Evolutionary conservation across 2,329 filamentous ascomycete genomes (phyloP), one percentile per base, ranked within the genome.

Genomic region (Helminthosporium solani): DNA sequence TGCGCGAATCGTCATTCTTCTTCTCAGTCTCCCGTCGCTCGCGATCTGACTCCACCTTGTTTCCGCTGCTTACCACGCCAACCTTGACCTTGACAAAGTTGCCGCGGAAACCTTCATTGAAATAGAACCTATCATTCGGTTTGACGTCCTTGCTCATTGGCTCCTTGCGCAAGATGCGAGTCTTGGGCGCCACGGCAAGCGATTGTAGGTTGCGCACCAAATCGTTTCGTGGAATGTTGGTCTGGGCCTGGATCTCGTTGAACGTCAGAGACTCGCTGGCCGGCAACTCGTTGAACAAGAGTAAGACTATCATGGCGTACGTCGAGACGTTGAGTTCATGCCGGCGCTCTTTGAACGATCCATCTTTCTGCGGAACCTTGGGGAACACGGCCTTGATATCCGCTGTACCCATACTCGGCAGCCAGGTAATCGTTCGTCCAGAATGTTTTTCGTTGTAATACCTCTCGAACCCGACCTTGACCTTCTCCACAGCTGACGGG

Each of bases 241-340:
- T 96, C 56, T 80, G 79, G 5, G 82, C 84, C 64, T 94, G 87
- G 21, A 97, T 94, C 52, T 96, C 88, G 44, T 94, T 87, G 46
- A 79, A 83, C 0, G 76, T 81, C 7, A 85, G 64, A 16, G 69
- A 74, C 42, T 77, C 68, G 23, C 73, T 75, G 0, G 72, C 58
- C 2, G 74, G 68, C 0, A 95, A 62, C 30, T 92, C 84, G 61
- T 97, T 97, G 78, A 97, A 99, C 0, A 96, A 81, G 35, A 95
- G 70, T 16, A 99, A 72, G 19, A 97, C 84, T 16, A 96, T 75
- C 88, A 97, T 96, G 59, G 85, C 90, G 66, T 94, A 94, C 0
- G 94, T 97, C 1, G 90, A 87, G 16, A 95, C 90, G 50, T 90
- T 96, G 44, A 99, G 76, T 60, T 99, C 94, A 63, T 97, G 92